Conservation (phyloP, 306 rosid species). For the Pyrus pyrifolia region DNA sequence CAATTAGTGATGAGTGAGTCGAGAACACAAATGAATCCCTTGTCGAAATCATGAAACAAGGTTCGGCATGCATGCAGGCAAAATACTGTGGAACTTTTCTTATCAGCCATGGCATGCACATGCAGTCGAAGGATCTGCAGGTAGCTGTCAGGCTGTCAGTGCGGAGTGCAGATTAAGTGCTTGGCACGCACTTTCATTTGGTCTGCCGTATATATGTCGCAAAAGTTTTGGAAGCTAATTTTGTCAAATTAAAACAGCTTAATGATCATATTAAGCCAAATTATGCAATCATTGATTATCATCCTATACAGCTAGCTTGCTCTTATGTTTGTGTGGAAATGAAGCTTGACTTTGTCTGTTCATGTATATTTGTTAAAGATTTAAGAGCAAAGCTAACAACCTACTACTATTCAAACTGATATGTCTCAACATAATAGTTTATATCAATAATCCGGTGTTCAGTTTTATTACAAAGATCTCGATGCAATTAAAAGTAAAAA, state of each 20-base stretch:
- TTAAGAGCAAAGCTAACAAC: not conserved
- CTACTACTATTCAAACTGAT: not conserved
- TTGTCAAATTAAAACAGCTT: not conserved
- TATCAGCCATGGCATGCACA: not conserved
- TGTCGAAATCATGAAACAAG: not conserved
- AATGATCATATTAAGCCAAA: not conserved
- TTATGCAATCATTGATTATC: not conserved
- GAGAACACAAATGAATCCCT: not conserved
- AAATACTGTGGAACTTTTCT: not conserved
- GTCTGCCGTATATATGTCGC: conserved; percentile 3
- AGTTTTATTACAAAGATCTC: no score
- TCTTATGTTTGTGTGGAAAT: not conserved
- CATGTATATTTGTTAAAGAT: not conserved
- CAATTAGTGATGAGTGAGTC: not conserved
- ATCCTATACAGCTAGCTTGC: not conserved
- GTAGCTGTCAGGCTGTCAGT: not conserved
- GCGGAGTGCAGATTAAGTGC: not conserved
- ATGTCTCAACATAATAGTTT: no score
- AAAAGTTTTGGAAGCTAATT: not conserved
- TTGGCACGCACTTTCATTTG: conserved; percentile 13
- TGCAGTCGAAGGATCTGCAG: not conserved
- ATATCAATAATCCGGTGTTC: no score
- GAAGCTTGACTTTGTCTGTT: not conserved
- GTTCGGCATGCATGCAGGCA: not conserved
- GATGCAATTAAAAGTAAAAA: no score